Conservation (phyloP, 1,139 yeast species). For the Meyerozyma smithsonii region DNA sequence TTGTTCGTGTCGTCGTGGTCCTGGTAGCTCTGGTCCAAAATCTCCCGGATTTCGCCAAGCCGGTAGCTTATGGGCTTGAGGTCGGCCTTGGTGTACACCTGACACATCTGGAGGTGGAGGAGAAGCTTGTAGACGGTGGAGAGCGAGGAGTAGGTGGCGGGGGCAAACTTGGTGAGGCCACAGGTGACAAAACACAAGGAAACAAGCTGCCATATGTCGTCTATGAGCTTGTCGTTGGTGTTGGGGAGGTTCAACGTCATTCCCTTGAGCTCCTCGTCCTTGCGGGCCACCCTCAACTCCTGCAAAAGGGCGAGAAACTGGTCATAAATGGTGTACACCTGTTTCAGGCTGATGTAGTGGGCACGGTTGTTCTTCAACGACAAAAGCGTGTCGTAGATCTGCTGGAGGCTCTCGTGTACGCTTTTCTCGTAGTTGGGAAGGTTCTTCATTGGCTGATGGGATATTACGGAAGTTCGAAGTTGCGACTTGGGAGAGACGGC, state of each 20-base stretch:
- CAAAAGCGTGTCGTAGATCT: constrained; percentile 47
- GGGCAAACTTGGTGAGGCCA: constrained; percentile 84
- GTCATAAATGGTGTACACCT: constrained; percentile 53
- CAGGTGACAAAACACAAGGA: constrained; percentile 86
- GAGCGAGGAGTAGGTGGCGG: constrained; percentile 87
- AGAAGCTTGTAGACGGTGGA: constrained; percentile 79
- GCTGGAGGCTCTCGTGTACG: constrained; percentile 43
- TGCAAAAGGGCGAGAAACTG: constrained; percentile 47
- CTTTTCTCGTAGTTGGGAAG: constrained; percentile 42
- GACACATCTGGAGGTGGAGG: constrained; percentile 75
- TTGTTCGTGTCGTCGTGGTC: constrained; percentile 23
- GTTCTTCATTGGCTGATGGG: constrained; percentile 4
- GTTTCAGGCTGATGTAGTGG: constrained; percentile 60
- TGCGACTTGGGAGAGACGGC: not conserved
- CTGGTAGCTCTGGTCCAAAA: constrained; percentile 41
- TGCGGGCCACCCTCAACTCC: constrained; percentile 45
- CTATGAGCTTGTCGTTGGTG: constrained; percentile 65
- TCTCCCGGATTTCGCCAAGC: constrained; percentile 59
- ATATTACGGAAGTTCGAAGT: not conserved
- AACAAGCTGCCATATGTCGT: constrained; percentile 83
- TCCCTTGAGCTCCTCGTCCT: constrained; percentile 45
- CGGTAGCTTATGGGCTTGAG: constrained; percentile 70
- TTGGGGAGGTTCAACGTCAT: constrained; percentile 34
- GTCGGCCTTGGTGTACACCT: constrained; percentile 80
- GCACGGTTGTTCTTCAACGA: constrained; percentile 61